Evolutionary conservation across 495 filamentous ascomycete species (phyloP).

Genomic region (Aspergillus sparsus): DNA sequence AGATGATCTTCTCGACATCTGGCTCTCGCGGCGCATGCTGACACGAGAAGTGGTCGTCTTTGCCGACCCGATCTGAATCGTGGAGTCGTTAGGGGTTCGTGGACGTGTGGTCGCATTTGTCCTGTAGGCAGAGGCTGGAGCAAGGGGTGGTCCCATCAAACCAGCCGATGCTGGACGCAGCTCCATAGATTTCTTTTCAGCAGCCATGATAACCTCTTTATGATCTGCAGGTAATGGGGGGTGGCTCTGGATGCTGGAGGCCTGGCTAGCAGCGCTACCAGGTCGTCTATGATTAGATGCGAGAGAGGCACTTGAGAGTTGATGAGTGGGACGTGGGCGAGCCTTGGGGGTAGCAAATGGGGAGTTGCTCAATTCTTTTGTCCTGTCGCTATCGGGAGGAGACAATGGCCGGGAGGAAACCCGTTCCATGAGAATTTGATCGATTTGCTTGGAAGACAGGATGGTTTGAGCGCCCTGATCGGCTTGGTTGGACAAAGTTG

Average conservation of each 20-base stretch:
- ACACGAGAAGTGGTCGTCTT: constrained; percentile 51
- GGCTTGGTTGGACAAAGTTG: constrained; percentile 46
- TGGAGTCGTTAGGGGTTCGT: constrained; percentile 63
- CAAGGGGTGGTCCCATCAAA: constrained; percentile 81
- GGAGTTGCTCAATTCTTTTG: constrained; percentile 37
- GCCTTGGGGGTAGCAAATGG: constrained; percentile 44
- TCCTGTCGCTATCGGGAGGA: constrained; percentile 36
- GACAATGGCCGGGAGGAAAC: constrained; percentile 34
- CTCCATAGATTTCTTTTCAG: constrained; percentile 58
- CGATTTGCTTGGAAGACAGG: constrained; percentile 70
- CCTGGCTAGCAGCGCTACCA: constrained; percentile 67
- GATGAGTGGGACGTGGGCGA: constrained; percentile 39
- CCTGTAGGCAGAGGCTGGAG: constrained; percentile 78
- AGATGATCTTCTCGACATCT: constrained; percentile 73
- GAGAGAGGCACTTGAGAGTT: constrained; percentile 35
- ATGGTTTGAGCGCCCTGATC: constrained; percentile 76
- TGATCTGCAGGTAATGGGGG: constrained; percentile 84
- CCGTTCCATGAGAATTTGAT: constrained; percentile 60
- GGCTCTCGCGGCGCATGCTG: constrained; percentile 49
- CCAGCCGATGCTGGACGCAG: constrained; percentile 44
- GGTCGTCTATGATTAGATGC: constrained; percentile 54
- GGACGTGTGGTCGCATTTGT: constrained; percentile 55
- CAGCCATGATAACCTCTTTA: constrained; percentile 80
- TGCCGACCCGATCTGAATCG: constrained; percentile 54
- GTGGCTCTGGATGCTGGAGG: constrained; percentile 45